phyloP scores from a whole-genome alignment of 2,329 filamentous ascomycete species.

The Boeremia lycopersici region DNA sequence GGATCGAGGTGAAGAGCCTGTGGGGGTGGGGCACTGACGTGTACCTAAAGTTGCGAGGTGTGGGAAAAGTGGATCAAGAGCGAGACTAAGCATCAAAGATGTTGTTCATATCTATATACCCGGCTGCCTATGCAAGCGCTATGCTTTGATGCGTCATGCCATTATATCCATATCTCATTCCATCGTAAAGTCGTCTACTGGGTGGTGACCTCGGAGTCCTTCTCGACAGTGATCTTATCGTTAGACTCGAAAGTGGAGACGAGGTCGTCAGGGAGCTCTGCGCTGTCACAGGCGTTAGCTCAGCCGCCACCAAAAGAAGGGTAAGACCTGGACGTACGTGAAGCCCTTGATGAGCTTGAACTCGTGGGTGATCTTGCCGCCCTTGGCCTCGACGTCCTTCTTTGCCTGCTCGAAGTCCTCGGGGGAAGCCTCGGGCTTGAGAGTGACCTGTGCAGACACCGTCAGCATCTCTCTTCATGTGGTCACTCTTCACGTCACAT shows the following conservation, averaged over 20 bases:
- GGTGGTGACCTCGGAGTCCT: conserved; percentile 71
- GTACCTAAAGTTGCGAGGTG: conserved; percentile 66
- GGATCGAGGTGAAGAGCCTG: conserved; percentile 91
- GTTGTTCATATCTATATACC: conserved; percentile 18
- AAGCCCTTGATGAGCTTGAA: conserved; percentile 91
- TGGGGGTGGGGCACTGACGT: conserved; percentile 88
- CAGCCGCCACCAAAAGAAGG: not conserved
- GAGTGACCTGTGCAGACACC: conserved; percentile 67
- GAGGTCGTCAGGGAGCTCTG: conserved; percentile 71
- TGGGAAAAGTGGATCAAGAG: conserved; percentile 53
- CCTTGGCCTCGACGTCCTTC: conserved; percentile 73
- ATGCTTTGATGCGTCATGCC: conserved; percentile 14
- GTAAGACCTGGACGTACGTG: conserved; percentile 68
- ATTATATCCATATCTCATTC: conserved; percentile 7
- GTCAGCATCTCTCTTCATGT: not conserved
- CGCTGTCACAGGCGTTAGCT: conserved; percentile 57
- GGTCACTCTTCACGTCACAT: conserved; percentile 10
- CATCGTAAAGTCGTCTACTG: conserved; percentile 60
- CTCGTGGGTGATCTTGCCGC: conserved; percentile 83
- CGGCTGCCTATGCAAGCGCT: conserved; percentile 13
- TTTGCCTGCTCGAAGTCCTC: conserved; percentile 79
- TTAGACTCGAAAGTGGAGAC: conserved; percentile 69
- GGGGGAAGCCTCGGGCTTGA: conserved; percentile 71
- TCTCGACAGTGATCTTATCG: conserved; percentile 80
- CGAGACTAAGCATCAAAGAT: conserved; percentile 1